These are phyloP conservation scores for Pseudocercospora eumusae DNA, from an alignment of 2,329 filamentous ascomycete species.

Conservation along the genomic window DNA sequence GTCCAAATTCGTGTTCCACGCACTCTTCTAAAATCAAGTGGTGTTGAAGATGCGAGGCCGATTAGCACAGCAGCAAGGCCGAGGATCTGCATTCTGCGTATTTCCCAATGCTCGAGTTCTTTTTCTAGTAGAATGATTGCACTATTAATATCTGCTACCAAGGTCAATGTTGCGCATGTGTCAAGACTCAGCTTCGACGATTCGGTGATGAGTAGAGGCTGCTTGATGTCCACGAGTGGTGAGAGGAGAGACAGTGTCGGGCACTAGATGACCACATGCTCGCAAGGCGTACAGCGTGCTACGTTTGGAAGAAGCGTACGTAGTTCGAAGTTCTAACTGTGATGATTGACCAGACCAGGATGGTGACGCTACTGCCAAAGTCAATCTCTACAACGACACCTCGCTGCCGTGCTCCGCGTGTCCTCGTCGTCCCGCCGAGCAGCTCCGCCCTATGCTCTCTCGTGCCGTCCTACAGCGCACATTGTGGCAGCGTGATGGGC, in stretches of 20 bases:
- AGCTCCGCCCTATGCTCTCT: constrained; percentile 10
- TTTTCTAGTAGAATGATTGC: too few relatives aligned
- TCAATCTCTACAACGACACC: background rate
- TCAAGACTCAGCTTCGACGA: background rate
- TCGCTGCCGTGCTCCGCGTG: background rate
- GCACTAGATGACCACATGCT: background rate
- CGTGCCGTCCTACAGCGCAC: background rate
- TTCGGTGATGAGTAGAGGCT: background rate
- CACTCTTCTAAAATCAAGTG: background rate
- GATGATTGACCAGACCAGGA: too few relatives aligned
- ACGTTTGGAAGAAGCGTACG: background rate
- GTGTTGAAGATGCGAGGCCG: background rate
- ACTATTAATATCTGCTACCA: background rate
- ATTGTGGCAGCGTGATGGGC: background rate
- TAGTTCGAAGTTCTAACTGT: too few relatives aligned
- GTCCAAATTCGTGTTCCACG: background rate
- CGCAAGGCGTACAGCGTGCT: background rate
- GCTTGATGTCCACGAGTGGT: background rate
- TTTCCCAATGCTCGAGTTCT: background rate
- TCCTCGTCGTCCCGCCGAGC: constrained; percentile 12
- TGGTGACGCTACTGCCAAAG: background rate
- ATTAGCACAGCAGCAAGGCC: background rate
- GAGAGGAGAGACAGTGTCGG: background rate
- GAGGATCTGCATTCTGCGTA: background rate
- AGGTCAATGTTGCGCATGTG: background rate